phyloP scores from a whole-genome alignment of 164 flowering plant species.

The Litsea cubeba region DNA sequence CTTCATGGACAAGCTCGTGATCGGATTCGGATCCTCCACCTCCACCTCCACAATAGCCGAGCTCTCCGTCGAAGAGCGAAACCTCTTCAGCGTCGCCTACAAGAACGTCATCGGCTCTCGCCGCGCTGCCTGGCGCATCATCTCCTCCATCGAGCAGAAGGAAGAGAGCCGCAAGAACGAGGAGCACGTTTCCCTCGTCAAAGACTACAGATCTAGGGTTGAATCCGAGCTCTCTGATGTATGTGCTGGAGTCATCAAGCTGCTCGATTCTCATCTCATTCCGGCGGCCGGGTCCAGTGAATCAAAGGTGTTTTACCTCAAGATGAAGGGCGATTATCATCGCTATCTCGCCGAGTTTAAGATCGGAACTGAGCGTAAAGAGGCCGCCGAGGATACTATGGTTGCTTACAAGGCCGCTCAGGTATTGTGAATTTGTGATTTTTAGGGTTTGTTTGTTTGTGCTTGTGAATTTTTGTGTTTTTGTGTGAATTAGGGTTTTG shows the following conservation, averaged over 20 bases:
- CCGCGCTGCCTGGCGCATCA: slow-evolving; percentile 84
- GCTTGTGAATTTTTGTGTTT: background rate
- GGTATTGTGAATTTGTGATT: slow-evolving; percentile 26
- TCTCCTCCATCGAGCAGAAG: slow-evolving; percentile 86
- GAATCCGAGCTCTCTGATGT: slow-evolving; percentile 54
- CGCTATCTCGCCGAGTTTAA: slow-evolving; percentile 78
- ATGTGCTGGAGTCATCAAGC: slow-evolving; percentile 54
- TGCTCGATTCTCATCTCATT: slow-evolving; percentile 48
- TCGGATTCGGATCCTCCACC: background rate
- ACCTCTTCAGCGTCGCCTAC: slow-evolving; percentile 80
- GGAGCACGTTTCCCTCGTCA: slow-evolving; percentile 55
- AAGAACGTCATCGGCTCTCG: slow-evolving; percentile 83
- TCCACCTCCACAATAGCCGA: slow-evolving; percentile 34
- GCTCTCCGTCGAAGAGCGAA: slow-evolving; percentile 78
- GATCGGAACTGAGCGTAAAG: slow-evolving; percentile 54
- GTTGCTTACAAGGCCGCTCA: slow-evolving; percentile 80
- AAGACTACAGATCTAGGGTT: slow-evolving; percentile 58
- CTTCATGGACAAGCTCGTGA: slow-evolving; percentile 70
- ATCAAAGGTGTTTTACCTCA: slow-evolving; percentile 69
- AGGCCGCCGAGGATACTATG: slow-evolving; percentile 80
- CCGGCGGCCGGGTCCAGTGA: slow-evolving; percentile 53
- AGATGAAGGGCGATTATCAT: slow-evolving; percentile 90
- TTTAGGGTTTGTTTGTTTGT: background rate
- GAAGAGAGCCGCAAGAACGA: slow-evolving; percentile 76
- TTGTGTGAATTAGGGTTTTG: no score